Base-by-base conservation (phyloP, 495 filamentous ascomycete species). In the Amniculicola lignicola region DNA sequence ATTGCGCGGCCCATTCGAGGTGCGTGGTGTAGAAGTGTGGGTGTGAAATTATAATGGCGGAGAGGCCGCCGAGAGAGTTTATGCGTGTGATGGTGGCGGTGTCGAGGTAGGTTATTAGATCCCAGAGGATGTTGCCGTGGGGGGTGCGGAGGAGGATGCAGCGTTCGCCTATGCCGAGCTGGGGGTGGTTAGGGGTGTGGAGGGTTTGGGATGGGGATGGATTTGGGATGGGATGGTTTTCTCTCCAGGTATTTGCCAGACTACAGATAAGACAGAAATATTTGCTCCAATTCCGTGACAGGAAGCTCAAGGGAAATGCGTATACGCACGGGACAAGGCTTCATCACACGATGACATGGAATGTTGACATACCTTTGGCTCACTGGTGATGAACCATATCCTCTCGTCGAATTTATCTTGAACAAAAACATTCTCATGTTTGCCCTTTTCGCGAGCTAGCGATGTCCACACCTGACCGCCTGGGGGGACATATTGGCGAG, bases 1-100 rank as follows among this genome's bases (percentile, higher is more conserved):
- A 89, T 0, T 66, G 64, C 25, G 70, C 62, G 0, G 83, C 81
- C 87, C 87, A 92, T 35, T 81, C 77, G 0, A 82, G 57, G 57
- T 87, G 80, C 9, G 86, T 83, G 14, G 79, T 79, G 68, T 87
- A 90, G 66, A 83, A 92, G 65, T 92, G 87, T 28, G 87, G 87
- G 67, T 92, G 87, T 0, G 79, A 83, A 59, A 92, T 89, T 37
- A 90, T 81, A 31, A 90, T 89, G 0, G 80, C 86, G n/a, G 74
- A 70, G 2, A 91, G 61, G 0, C 84, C 85, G 38, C 87, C 87
- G 43, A 65, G 69, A 23, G 52, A 51, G 11, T 62, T 61, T 47
- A 74, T 70, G 38, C 61, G 61, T 0, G 59, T 44, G 10, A 86
- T 68, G 0, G 85, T 90, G 10, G 74, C 73, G 2, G 75, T 68